phyloP scores from a whole-genome alignment of 2,329 filamentous ascomycete genomes.

The Ceratocystis ficicola region DNA sequence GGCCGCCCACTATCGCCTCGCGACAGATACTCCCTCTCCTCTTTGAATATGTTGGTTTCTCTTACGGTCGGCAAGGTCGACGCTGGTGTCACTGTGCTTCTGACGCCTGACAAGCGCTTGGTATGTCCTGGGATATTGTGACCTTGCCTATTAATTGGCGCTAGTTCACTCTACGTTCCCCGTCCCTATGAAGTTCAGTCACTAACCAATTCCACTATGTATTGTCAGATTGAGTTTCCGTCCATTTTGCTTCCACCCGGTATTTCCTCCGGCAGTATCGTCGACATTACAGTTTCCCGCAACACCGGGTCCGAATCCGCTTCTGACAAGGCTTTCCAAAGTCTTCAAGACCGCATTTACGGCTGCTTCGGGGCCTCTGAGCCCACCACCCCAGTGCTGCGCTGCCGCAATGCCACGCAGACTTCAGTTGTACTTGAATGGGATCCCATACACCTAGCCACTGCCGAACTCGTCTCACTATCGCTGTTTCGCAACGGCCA shows the following conservation, averaged over 20 bases:
- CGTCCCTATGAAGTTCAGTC: constrained; percentile 22
- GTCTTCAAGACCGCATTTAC: constrained; percentile 82
- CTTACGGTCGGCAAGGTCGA: constrained; percentile 98
- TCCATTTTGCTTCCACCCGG: constrained; percentile 92
- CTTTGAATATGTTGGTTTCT: constrained; percentile 69
- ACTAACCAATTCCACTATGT: constrained; percentile 21
- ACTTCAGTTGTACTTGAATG: constrained; percentile 97
- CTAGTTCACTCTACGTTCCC: not conserved
- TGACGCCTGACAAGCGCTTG: constrained; percentile 93
- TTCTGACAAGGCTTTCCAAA: constrained; percentile 62
- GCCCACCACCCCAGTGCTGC: constrained; percentile 64
- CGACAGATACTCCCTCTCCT: not conserved
- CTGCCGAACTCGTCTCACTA: constrained; percentile 78
- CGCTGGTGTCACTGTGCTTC: constrained; percentile 88
- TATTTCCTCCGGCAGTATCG: constrained; percentile 91
- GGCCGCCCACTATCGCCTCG: not conserved
- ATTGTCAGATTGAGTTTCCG: constrained; percentile 81
- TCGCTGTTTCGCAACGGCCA: constrained; percentile 90
- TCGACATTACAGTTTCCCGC: constrained; percentile 89
- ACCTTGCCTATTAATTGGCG: not conserved
- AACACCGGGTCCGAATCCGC: constrained; percentile 68
- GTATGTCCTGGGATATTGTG: constrained; percentile 41
- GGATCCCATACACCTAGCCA: constrained; percentile 88
- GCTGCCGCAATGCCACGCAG: constrained; percentile 93
- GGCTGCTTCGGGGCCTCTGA: constrained; percentile 70